Evolutionary conservation across 139 green algal species (phyloP).

Genomic region (Micractinium conductrix): DNA sequence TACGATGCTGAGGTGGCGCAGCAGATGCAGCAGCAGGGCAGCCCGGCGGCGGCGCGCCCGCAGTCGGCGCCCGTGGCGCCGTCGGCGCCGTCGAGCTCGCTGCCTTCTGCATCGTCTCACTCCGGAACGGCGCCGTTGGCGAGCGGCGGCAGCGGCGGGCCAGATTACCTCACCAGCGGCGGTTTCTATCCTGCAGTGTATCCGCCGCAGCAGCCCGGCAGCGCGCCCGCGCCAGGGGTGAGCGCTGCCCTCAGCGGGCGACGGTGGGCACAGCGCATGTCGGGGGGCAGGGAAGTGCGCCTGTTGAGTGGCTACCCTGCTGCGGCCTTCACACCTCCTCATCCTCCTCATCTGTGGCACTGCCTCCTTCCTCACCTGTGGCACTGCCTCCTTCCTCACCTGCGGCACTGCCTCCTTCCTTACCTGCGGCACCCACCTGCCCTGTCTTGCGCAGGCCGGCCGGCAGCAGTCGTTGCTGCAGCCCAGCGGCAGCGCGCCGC

Average conservation of each 20-base stretch:
- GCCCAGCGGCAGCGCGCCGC: not conserved
- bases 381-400: not conserved
- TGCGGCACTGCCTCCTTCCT: not conserved
- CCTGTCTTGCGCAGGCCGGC: not conserved
- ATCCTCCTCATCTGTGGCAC: not conserved
- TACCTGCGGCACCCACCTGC: too few relatives aligned
- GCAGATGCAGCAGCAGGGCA: constrained; percentile 9
- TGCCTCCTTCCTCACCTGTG: too few relatives aligned
- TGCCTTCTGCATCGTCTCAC: too few relatives aligned
- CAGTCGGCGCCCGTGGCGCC: not conserved
- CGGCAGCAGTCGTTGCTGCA: not conserved
- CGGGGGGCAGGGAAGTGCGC: not conserved
- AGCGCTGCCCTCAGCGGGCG: too few relatives aligned
- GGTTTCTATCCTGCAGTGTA: constrained; percentile 9
- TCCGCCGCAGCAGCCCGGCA: not conserved
- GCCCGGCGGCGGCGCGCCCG: not conserved
- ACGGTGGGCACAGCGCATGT: not conserved
- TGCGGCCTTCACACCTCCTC: too few relatives aligned
- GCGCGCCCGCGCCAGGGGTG: not conserved
- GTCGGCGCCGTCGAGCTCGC: not conserved
- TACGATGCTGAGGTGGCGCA: constrained; percentile 25
- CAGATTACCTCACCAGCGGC: constrained; percentile 17
- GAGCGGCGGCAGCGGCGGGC: too few relatives aligned
- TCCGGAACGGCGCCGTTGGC: too few relatives aligned
- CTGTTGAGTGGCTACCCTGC: not conserved